phyloP scores from a whole-genome alignment of 495 filamentous ascomycete genomes.

The Aspergillus bridgeri region DNA sequence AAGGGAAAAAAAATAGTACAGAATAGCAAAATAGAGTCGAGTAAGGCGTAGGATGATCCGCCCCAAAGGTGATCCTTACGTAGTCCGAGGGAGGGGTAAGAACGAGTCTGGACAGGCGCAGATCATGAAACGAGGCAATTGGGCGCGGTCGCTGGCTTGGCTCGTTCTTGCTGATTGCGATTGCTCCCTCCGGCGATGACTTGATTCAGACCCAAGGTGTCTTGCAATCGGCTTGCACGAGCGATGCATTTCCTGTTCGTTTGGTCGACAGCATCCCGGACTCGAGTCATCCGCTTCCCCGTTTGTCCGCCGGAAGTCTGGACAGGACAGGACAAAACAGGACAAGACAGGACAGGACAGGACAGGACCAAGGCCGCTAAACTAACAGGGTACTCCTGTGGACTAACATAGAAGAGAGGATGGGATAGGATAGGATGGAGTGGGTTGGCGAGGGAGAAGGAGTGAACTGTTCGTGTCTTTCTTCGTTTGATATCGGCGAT shows the following conservation, averaged over 20 bases:
- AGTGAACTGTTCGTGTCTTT: too few species aligned
- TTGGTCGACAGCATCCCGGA: neutral
- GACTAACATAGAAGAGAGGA: too few species aligned
- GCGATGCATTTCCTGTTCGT: neutral
- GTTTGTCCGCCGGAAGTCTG: neutral
- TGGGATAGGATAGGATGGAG: neutral
- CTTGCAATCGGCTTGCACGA: neutral
- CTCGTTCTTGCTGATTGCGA: neutral
- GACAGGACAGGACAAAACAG: too few species aligned
- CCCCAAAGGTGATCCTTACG: conserved; percentile 17
- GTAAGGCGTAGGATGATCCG: neutral
- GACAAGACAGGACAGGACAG: neutral
- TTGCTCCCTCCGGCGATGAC: neutral
- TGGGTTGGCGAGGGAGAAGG: too few species aligned
- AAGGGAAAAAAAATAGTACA: neutral
- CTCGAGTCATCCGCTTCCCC: neutral
- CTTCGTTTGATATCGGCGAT: neutral
- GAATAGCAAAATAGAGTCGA: conserved; percentile 1
- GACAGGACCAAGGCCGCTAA: too few species aligned
- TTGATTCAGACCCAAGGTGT: conserved; percentile 4
- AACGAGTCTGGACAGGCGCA: conserved; percentile 26
- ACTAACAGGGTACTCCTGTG: too few species aligned
- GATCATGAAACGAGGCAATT: conserved; percentile 31
- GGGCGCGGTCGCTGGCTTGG: conserved; percentile 19
- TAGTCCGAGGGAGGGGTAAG: conserved; percentile 27